Base-by-base conservation (phyloP, 2,329 filamentous ascomycete species). In the Cordyceps tenuipes region DNA sequence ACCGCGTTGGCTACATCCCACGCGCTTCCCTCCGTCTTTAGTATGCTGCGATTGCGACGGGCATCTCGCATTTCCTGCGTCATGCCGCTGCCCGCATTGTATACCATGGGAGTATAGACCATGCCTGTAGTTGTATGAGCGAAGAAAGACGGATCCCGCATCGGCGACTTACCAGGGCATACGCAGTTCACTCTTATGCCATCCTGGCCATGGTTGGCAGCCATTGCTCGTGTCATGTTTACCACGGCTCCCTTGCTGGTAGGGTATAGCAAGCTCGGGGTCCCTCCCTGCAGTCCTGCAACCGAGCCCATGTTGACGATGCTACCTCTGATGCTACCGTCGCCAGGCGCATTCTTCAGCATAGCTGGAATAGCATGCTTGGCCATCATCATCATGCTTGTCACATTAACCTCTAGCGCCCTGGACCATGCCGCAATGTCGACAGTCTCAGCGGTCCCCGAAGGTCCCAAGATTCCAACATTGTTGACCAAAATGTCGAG, bases 281-380 rank as follows among this genome's bases (percentile, higher is more conserved):
- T 76, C 0, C 77, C 77, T 0, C 78, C 77, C n/a, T 71, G 71
- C 36, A 79, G 55, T 0, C 83, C 83, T 0, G 84, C 83, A 1
- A 87, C 84, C 51, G 77, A 82, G 2, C 80, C 81, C 76, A 88
- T 82, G 66, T 88, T 88, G 64, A 87, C 75, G 61, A 86, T 82
- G 46, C 70, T 76, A 7, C 82, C 81, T 59, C 75, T 73, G 57
- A 72, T 66, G 41, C 78, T 74, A 0, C 74, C 74, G 15, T 62
- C 50, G 21, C 53, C 53, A 0, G 56, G 44, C 7, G 76, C 71
- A 59, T 86, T 85, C 59, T 74, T 75, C 26, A 64, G 63, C 84
- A 88, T 88, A 3, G 73, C 79, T 0, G 84, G 85, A 34, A 88
- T 79, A 0, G 79, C 78, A 64, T 82, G 80, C 65, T 86, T 85